These are phyloP conservation scores for Cyphellophora europaea DNA, from an alignment of 2,329 filamentous ascomycete genomes.

Conservation along the genomic window DNA sequence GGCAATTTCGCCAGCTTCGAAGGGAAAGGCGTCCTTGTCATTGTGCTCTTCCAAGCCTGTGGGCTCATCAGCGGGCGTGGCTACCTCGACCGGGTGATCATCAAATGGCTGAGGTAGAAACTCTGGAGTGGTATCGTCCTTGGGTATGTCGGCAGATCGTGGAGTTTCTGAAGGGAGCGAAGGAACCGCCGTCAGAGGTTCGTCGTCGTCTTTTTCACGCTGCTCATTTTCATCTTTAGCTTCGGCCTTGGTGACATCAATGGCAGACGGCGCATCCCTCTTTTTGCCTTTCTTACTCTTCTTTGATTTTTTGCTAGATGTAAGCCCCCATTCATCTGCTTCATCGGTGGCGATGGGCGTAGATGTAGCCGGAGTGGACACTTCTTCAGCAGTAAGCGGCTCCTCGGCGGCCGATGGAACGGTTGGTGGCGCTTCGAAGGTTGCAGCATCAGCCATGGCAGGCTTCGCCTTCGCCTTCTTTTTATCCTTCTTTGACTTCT, in stretches of 20 bases:
- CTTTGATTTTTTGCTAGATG: slow-evolving; percentile 1
- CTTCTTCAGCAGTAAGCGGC: slow-evolving; percentile 1
- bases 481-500: slow-evolving; percentile 15
- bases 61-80: neutral
- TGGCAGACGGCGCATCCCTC: slow-evolving; percentile 2
- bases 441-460: neutral
- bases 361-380: slow-evolving; percentile 1
- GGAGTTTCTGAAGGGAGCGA: neutral
- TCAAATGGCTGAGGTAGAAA: no score
- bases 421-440: neutral
- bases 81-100: no score
- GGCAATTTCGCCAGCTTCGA: neutral
- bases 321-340: neutral
- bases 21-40: neutral
- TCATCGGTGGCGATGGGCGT: neutral
- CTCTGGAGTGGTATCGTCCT: no score
- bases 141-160: no score
- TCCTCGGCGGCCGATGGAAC: slow-evolving; percentile 1
- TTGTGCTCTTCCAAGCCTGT: neutral
- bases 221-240: neutral
- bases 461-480: neutral
- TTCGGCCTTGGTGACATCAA: neutral
- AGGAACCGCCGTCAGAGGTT: slow-evolving; percentile 1
- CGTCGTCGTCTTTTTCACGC: neutral
- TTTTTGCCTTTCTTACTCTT: slow-evolving; percentile 10